phyloP scores from a whole-genome alignment of 2,329 filamentous ascomycete species.

The Zalaria obscura region DNA sequence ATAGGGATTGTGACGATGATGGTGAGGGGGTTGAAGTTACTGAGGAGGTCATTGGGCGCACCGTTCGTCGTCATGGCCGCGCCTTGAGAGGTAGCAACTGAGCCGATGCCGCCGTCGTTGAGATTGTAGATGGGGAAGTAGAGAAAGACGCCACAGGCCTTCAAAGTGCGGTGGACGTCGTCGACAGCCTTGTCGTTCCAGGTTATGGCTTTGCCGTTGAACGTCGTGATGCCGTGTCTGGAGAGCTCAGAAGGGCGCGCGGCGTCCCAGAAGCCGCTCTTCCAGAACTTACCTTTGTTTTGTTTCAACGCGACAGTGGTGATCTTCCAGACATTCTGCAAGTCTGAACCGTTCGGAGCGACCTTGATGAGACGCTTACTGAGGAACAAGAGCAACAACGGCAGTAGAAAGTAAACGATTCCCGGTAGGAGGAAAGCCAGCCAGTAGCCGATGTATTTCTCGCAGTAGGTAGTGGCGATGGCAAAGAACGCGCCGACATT shows the following conservation, averaged over 20 bases:
- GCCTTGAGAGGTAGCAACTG: conserved; percentile 11
- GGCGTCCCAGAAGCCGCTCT: conserved; percentile 11
- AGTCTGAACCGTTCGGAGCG: conserved; percentile 12
- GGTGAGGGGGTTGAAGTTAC: conserved; percentile 30
- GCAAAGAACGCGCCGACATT: conserved; percentile 57
- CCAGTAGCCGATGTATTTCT: conserved; percentile 52
- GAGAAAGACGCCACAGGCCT: conserved; percentile 54
- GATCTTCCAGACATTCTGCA: conserved; percentile 7
- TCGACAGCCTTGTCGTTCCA: conserved; percentile 60
- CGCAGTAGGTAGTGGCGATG: conserved; percentile 53
- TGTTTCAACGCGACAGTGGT: too few species aligned
- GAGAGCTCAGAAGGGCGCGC: conserved; percentile 14
- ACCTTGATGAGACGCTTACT: conserved; percentile 11
- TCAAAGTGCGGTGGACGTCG: conserved; percentile 49
- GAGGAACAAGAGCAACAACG: conserved; percentile 13
- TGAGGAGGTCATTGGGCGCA: conserved; percentile 32
- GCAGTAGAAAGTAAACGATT: conserved; percentile 43
- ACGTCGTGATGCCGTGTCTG: conserved; percentile 8
- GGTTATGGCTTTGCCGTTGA: conserved; percentile 10
- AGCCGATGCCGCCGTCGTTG: conserved; percentile 19
- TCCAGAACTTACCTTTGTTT: neutral
- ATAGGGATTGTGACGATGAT: conserved; percentile 30
- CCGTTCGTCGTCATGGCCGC: conserved; percentile 17
- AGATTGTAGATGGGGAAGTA: conserved; percentile 31
- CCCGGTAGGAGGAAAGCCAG: conserved; percentile 47